Evolutionary conservation across 73 alveolate genomes (phyloP), one percentile per base, ranked within the genome.

Genomic region (Tetrahymena borealis): DNA sequence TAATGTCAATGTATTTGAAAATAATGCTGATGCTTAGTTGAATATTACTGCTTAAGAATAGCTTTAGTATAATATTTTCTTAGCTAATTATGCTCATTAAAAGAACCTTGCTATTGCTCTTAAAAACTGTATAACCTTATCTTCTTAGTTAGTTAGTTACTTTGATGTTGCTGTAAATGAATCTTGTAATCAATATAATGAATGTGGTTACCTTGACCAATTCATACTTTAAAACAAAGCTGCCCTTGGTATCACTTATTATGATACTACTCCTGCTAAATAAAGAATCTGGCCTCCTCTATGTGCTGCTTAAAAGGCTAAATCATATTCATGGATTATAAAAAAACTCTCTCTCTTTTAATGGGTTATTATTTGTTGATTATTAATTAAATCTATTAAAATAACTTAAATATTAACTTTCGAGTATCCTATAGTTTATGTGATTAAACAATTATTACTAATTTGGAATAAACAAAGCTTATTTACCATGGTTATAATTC

Each of bases 81-180:
- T 79, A 79, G 91, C 91, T 38, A 79, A 36, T 18, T 36, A 79
- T 38, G 91, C 91, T 0, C 91, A 79, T 36, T 79, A 38, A 15
- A 24, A 39, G 32, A 39, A 39, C 28, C 77, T 79, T 16, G 42
- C 91, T 79, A 31, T 79, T 38, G 3, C 91, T 79, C 91, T 79
- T 6, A 79, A 79, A 36, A 79, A 79, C n/a, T 36, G 77, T 9
- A 38, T 79, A 4, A 39, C 33, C 32, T 79, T 38, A 31, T 38
- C 77, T 18, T 32, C 20, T 79, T 36, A 79, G 42, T 36, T 79
- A 10, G 40, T 24, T 18, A 79, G 36, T 40, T 38, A 20, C 32
- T 79, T 79, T 7, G 91, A 79, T 79, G 42, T 79, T 79, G 91
- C 91, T n/a, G 91, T 79, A 0, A 79, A 79, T 79, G 91, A 79